Evolutionary conservation across 805 yeast species (phyloP), one percentile per base, ranked within the genome.

Genomic region (Metschnikowia peoriensis): DNA sequence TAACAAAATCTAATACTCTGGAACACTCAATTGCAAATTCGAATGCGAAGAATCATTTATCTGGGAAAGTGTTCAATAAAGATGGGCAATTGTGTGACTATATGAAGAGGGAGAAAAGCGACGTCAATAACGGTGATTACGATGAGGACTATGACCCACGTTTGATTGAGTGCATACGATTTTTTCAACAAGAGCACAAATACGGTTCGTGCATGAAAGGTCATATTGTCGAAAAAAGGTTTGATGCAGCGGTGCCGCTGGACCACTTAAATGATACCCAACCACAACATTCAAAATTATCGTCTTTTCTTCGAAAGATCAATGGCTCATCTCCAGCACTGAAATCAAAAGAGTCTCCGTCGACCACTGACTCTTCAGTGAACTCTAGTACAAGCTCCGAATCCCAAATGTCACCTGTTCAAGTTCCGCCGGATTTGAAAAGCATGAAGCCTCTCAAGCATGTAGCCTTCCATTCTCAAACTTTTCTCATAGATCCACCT

Each of bases 401-500:
- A 11, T 11, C 11, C 22, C 50, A 42, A 44, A 14, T 37, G 42
- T 56, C 28, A 15, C 28, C 40, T 7, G 38, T 41, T 38, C 46
- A 41, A 15, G 22, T 40, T 1, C 56, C 55, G 38, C 69, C 74
- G 0, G 66, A 69, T 42, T 69, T 69, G 46, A 58, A 63, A 40
- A 63, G 62, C 38, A 54, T 70, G 48, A 72, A 66, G 49, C 76
- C 77, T 3, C 58, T 75, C 44, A 73, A 72, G 60, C 59, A 76
- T 41, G 79, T 75, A 10, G 77, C 77, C 2, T 75, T 75, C 50
- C 78, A 74, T 55, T 66, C 72, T 37, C 66, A 69, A 39, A 73
- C 78, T 0, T 75, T 75, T 50, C 63, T 72, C 39, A 72, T 75
- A 16, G 78, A 75, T 50, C 97, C 97, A 1, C 76, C 76, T 1